phyloP scores from a whole-genome alignment of 345 rosid genomes.

The Triadica sebifera region DNA sequence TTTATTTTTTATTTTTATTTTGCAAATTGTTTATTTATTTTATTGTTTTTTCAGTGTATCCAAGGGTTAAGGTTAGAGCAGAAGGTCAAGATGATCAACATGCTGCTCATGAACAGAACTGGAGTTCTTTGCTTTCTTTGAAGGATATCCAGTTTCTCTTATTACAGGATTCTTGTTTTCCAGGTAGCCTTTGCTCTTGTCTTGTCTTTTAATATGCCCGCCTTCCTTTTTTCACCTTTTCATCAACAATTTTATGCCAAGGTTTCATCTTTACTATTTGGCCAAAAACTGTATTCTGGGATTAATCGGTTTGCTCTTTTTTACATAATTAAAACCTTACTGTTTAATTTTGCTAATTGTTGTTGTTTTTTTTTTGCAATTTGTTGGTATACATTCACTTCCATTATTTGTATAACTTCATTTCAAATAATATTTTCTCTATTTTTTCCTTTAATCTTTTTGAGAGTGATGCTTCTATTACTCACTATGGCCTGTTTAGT shows the following conservation, averaged over 20 bases:
- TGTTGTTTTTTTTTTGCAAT: not conserved
- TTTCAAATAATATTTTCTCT: too few species aligned
- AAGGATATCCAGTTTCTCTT: slow-evolving; percentile 51
- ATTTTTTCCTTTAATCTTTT: too few species aligned
- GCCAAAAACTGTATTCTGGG: not conserved
- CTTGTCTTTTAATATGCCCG: not conserved
- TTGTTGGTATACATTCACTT: too few species aligned
- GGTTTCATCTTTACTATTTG: not conserved
- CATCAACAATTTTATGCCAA: not conserved
- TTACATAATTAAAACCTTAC: not conserved
- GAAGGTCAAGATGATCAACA: slow-evolving; percentile 29
- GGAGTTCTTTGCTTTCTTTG: slow-evolving; percentile 43
- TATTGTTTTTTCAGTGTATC: slow-evolving; percentile 46
- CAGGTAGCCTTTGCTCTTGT: slow-evolving; percentile 30
- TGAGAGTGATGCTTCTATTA: too few species aligned
- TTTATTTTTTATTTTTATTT: not conserved
- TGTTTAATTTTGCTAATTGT: not conserved
- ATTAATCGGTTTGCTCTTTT: not conserved
- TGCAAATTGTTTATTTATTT: not conserved
- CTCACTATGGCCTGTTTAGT: too few species aligned
- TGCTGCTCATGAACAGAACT: slow-evolving; percentile 21
- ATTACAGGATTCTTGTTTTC: slow-evolving; percentile 40
- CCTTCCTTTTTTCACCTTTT: not conserved
- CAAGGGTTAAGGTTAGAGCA: slow-evolving; percentile 50
- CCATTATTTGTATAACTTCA: too few species aligned